Evolutionary conservation across 257 asterid species (phyloP).

Genomic region (Asclepias syriaca): DNA sequence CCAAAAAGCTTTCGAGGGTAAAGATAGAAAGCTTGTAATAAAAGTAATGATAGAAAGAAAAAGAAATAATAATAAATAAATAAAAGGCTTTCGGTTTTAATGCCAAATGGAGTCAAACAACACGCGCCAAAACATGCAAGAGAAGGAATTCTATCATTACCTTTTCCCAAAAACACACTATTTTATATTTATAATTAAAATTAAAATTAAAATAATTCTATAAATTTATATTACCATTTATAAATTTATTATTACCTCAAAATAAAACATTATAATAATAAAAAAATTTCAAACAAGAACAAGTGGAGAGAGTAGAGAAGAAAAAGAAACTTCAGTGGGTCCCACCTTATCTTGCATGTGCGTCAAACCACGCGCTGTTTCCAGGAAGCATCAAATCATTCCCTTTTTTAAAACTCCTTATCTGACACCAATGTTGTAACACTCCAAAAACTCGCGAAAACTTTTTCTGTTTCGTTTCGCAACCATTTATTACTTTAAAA

Average conservation of each 20-base stretch:
- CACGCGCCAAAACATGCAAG: not conserved
- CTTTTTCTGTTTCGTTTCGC: too few relatives aligned
- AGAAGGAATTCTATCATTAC: not conserved
- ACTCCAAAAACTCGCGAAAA: conserved; percentile 1
- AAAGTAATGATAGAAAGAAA: not conserved
- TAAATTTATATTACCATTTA: too few relatives aligned
- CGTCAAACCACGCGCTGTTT: conserved; percentile 9
- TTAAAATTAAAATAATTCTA: too few relatives aligned
- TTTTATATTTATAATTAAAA: too few relatives aligned
- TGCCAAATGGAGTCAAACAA: not conserved
- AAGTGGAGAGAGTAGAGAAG: not conserved
- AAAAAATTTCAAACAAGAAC: too few relatives aligned
- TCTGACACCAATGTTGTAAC: conserved; percentile 23
- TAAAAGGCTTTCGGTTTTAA: not conserved
- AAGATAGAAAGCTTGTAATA: not conserved
- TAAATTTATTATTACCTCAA: too few relatives aligned
- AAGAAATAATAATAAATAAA: not conserved
- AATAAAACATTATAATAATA: too few relatives aligned
- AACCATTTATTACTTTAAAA: too few relatives aligned
- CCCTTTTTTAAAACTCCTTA: conserved; percentile 6
- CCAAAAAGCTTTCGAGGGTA: not conserved
- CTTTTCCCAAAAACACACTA: not conserved
- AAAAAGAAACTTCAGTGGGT: conserved; percentile 1
- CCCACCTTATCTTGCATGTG: conserved; percentile 20
- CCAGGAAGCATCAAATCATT: not conserved